Conservation (phyloP, 2,329 filamentous ascomycete species). For the Byssothecium circinans region DNA sequence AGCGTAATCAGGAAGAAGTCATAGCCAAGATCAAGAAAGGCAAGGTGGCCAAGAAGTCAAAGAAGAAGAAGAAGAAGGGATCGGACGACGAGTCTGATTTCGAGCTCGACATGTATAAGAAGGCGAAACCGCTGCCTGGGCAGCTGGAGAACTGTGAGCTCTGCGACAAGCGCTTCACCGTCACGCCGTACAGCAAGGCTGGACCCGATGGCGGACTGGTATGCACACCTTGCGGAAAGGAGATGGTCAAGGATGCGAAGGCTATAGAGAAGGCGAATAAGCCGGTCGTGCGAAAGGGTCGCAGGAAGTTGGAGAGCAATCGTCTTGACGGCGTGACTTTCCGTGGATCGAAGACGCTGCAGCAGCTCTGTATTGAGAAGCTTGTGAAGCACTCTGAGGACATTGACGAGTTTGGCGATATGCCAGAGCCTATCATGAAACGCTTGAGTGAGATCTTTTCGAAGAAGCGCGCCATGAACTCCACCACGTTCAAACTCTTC, state of each 20-base stretch:
- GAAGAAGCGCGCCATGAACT: constrained; percentile 61
- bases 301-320: constrained; percentile 79
- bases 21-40: constrained; percentile 46
- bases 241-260: constrained; percentile 68
- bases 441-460: constrained; percentile 65
- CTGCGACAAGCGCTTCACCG: constrained; percentile 86
- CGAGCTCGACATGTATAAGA: constrained; percentile 58
- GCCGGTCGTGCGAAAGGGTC: constrained; percentile 60
- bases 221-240: constrained; percentile 78
- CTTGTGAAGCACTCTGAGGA: constrained; percentile 65
- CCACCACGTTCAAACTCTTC: constrained; percentile 54
- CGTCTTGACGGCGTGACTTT: constrained; percentile 74
- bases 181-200: constrained; percentile 83
- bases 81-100: constrained; percentile 50
- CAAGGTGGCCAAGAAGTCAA: constrained; percentile 55
- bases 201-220: constrained; percentile 84
- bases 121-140: constrained; percentile 67
- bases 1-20: constrained; percentile 57
- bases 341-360: constrained; percentile 68
- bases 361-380: constrained; percentile 66
- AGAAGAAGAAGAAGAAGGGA: constrained; percentile 45
- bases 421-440: constrained; percentile 60
- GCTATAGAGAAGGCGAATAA: constrained; percentile 61
- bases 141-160: constrained; percentile 87
- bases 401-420: constrained; percentile 65